Base-by-base conservation (phyloP, 805 yeast genomes). In the Blastobotrys chiropterorum region DNA sequence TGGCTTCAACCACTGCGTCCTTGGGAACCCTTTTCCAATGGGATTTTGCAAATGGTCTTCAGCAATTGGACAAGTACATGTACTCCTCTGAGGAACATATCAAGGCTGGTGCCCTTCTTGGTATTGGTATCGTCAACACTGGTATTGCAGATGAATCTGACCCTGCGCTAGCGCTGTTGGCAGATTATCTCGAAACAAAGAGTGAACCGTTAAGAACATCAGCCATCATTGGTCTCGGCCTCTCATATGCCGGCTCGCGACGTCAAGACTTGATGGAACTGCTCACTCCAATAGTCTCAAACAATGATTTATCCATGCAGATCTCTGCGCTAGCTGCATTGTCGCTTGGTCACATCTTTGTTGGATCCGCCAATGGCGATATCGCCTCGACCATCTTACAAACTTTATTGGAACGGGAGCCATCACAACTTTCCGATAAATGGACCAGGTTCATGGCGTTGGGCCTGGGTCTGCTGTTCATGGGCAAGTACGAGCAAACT, bases 61-160 rank as follows among this genome's bases (percentile, higher is more conserved):
- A 92, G 70, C 81, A 80, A 52, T 76, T 94, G 61, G 98, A 94
- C 70, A 87, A 86, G 68, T 90, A 85, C 67, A 73, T 92, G 53
- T 90, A 90, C 64, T 84, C 95, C 2, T 78, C 83, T 15, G 96
- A 90, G 61, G 84, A 82, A 53, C 92, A 88, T 63, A 81, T 90
- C 59, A 89, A 89, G 71, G 97, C 98, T 4, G 99, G 99, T 70
- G 96, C 99, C 3, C 75, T 94, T 53, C 77, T 94, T 59, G 99
- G 98, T 68, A 88, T 89, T 69, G 99, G 98, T 68, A 78, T 94
- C 46, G 83, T 89, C 3, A 87, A 95, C 26, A 78, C 95, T 19
- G 95, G 95, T 69, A 92, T 94, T 51, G 96, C 88, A 69, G 97
- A 92, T 66, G 99, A 92, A 56, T 88, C 90, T 43, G 98, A 90